Percentiles rank a stretch among this genome's conserved stretches.
These are phyloP conservation scores for Lactarius tabidus DNA, from an alignment of 768 basidiomycete species.

Conservation along the genomic window DNA sequence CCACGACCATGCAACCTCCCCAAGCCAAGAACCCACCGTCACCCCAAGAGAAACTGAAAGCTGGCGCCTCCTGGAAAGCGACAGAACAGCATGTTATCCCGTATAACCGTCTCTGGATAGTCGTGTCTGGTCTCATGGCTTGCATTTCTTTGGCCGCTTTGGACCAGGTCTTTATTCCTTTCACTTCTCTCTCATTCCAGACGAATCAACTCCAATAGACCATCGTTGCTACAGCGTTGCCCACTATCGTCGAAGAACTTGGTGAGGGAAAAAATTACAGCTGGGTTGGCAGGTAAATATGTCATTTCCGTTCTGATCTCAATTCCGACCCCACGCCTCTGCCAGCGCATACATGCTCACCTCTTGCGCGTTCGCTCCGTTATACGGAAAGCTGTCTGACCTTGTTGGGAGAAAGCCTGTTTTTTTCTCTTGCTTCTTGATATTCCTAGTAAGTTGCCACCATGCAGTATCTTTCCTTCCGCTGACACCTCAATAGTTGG, in stretches of 20 bases:
- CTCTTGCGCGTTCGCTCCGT: slow-evolving; percentile 58
- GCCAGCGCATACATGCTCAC: slow-evolving; percentile 69
- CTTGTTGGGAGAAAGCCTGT: slow-evolving; percentile 64
- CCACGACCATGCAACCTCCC: not conserved
- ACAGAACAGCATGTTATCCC: slow-evolving; percentile 42
- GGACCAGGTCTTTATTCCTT: slow-evolving; percentile 37
- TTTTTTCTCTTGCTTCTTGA: slow-evolving; percentile 56
- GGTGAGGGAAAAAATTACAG: slow-evolving; percentile 44
- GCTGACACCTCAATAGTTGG: slow-evolving; percentile 43
- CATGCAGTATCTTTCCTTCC: too few species aligned
- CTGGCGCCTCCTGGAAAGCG: slow-evolving; percentile 38
- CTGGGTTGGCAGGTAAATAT: slow-evolving; percentile 46
- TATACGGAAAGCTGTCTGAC: slow-evolving; percentile 78
- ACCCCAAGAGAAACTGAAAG: slow-evolving; percentile 18
- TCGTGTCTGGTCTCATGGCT: slow-evolving; percentile 44
- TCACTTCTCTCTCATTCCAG: not conserved
- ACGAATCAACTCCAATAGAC: slow-evolving; percentile 30
- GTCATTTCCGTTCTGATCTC: not conserved
- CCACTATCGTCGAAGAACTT: slow-evolving; percentile 45
- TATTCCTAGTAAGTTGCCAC: slow-evolving; percentile 55
- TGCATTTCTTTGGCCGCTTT: slow-evolving; percentile 44
- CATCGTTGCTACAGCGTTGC: slow-evolving; percentile 47
- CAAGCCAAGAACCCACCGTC: not conserved
- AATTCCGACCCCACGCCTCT: not conserved
- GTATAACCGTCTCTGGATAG: slow-evolving; percentile 40